A percentile compares a stretch with the other conserved stretches of the same genome.
phyloP scores from a whole-genome alignment of 2,329 filamentous ascomycete genomes.

The Sphaerulina vaccinii region DNA sequence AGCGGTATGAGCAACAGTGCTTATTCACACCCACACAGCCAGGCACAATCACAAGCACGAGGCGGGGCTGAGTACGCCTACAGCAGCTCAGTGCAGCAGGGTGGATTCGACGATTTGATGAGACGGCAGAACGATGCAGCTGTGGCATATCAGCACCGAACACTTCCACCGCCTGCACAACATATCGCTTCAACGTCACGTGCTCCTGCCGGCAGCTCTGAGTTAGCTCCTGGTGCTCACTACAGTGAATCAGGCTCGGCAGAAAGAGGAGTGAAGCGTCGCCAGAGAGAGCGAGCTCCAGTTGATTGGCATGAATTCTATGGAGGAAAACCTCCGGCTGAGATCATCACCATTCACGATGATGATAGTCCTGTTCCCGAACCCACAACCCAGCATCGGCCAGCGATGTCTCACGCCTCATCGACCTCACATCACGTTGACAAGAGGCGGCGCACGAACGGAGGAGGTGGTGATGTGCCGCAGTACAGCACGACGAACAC shows the following conservation, averaged over 20 bases:
- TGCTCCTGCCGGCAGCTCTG: slow-evolving; percentile 23
- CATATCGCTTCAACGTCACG: slow-evolving; percentile 26
- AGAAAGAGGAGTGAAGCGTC: slow-evolving; percentile 26
- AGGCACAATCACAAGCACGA: slow-evolving; percentile 28
- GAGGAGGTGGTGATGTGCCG: slow-evolving; percentile 27
- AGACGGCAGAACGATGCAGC: slow-evolving; percentile 30
- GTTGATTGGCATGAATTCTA: slow-evolving; percentile 42
- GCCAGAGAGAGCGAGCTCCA: slow-evolving; percentile 23
- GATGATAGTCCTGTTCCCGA: slow-evolving; percentile 38
- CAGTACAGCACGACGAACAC: slow-evolving; percentile 53
- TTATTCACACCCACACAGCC: slow-evolving; percentile 25
- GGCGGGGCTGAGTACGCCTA: slow-evolving; percentile 29
- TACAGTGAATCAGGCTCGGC: slow-evolving; percentile 18
- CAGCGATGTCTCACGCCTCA: slow-evolving; percentile 24
- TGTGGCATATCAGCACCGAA: slow-evolving; percentile 27
- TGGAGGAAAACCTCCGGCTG: slow-evolving; percentile 44
- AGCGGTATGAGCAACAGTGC: slow-evolving; percentile 34
- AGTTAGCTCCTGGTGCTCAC: slow-evolving; percentile 14
- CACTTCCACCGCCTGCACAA: slow-evolving; percentile 25
- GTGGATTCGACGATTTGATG: slow-evolving; percentile 28
- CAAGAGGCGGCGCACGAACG: slow-evolving; percentile 71
- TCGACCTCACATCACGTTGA: slow-evolving; percentile 54
- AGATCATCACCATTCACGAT: slow-evolving; percentile 55
- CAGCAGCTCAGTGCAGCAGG: slow-evolving; percentile 20
- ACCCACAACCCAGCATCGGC: slow-evolving; percentile 24